phyloP scores from a whole-genome alignment of 345 rosid species.

The Gossypium ekmanianum region DNA sequence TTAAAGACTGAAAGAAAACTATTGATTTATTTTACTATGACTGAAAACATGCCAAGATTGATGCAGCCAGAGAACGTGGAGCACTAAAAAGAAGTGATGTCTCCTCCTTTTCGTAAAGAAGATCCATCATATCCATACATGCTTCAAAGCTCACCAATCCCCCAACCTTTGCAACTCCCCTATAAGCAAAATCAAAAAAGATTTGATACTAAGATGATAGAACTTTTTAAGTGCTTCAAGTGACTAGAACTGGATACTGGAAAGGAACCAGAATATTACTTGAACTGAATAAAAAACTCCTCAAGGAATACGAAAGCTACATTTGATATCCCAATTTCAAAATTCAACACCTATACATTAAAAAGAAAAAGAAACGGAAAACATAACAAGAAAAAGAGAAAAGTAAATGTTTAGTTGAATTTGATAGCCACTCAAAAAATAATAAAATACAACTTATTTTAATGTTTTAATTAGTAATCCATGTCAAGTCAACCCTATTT shows the following conservation, averaged over 20 bases:
- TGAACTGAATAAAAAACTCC: conserved; percentile 54
- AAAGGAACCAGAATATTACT: conserved; percentile 29
- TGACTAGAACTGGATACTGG: not conserved
- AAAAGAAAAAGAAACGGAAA: not conserved
- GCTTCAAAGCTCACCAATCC: conserved; percentile 61
- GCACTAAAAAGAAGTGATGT: conserved; percentile 42
- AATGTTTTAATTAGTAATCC: too few species aligned
- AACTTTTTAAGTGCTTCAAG: not conserved
- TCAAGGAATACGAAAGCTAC: conserved; percentile 48
- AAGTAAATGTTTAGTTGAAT: conserved; percentile 11
- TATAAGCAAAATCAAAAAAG: conserved; percentile 15
- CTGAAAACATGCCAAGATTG: conserved; percentile 53
- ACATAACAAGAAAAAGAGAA: not conserved
- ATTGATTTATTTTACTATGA: not conserved
- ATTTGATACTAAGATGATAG: not conserved
- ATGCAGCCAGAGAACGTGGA: conserved; percentile 63
- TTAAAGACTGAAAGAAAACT: not conserved
- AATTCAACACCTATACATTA: conserved; percentile 45
- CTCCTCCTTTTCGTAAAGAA: conserved; percentile 74
- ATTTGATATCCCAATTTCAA: conserved; percentile 59
- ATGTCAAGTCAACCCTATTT: too few species aligned
- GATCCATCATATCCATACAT: conserved; percentile 87
- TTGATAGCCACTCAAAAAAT: not conserved
- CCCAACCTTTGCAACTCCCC: conserved; percentile 71
- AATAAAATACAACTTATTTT: too few species aligned